These are phyloP conservation scores for Mycena rebaudengoi DNA, from an alignment of 768 basidiomycete species.

Conservation along the genomic window DNA sequence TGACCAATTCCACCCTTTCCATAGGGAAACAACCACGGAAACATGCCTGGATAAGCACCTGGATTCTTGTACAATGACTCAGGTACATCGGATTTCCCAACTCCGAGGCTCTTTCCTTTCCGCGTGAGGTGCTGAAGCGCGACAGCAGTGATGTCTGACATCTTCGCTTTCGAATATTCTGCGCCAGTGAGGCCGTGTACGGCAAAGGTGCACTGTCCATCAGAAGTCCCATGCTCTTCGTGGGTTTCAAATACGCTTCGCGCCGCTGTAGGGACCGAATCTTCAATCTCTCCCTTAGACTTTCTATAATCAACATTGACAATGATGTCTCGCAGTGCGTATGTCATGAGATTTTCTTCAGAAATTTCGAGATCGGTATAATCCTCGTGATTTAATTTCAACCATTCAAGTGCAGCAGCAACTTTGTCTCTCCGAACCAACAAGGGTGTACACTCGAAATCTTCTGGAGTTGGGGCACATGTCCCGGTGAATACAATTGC, in stretches of 20 bases:
- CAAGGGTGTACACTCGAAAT: conserved; percentile 38
- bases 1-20: conserved; percentile 37
- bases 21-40: conserved; percentile 54
- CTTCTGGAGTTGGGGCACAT: too few species aligned
- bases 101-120: conserved; percentile 32
- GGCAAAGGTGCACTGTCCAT: conserved; percentile 45
- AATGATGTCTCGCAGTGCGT: conserved; percentile 32
- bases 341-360: conserved; percentile 29
- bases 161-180: conserved; percentile 25
- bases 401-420: conserved; percentile 39
- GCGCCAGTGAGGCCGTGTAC: conserved; percentile 47
- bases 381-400: conserved; percentile 42
- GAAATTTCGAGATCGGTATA: too few species aligned
- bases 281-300: conserved; percentile 21
- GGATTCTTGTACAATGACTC: conserved; percentile 43
- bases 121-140: conserved; percentile 36
- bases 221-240: conserved; percentile 36
- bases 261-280: neutral
- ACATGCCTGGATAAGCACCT: conserved; percentile 47
- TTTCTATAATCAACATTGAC: conserved; percentile 34
- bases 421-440: conserved; percentile 38
- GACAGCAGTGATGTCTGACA: conserved; percentile 34
- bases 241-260: conserved; percentile 32
- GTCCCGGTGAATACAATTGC: too few species aligned
- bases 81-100: conserved; percentile 33